Percentiles rank a stretch among this genome's conserved stretches.
Conservation (phyloP, 345 rosid species). For the Brassica napus region Da-Ae NC_063449.1:18349501-18350000, state of each 20-base stretch:
- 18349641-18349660: constrained; percentile 4
- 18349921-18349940: background rate
- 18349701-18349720: constrained; percentile 14
- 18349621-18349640: constrained; percentile 23
- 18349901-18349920: background rate
- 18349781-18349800: constrained; percentile 37
- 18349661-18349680: constrained; percentile 44
- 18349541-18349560: constrained; percentile 93
- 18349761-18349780: constrained; percentile 7
- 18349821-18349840: background rate
- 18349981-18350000: background rate
- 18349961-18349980: constrained; percentile 1
- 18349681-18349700: constrained; percentile 33
- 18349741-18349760: constrained; percentile 30
- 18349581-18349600: constrained; percentile 71
- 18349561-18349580: constrained; percentile 92
- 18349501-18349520: constrained; percentile 88
- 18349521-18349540: constrained; percentile 83
- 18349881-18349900: background rate
- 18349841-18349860: constrained; percentile 14
- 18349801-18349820: constrained; percentile 18
- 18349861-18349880: constrained; percentile 22
- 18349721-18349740: constrained; percentile 20
- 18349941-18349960: background rate
- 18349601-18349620: constrained; percentile 40